These are phyloP conservation scores for Russula virescens DNA, from an alignment of 768 basidiomycete species.

Conservation along the genomic window DNA sequence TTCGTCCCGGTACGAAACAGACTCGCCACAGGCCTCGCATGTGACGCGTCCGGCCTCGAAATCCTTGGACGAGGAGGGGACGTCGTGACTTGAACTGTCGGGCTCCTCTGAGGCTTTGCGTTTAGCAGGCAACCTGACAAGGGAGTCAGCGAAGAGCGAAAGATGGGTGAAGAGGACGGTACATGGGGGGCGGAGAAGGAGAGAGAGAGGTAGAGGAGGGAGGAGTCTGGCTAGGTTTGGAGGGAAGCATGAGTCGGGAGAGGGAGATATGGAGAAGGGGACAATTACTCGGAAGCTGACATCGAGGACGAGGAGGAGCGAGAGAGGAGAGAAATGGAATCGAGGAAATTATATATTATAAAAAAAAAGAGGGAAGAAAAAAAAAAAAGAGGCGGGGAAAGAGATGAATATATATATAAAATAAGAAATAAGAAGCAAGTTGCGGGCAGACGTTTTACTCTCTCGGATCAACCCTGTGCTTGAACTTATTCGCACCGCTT, in stretches of 20 bases:
- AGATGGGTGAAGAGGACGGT: neutral
- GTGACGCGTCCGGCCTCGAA: slow-evolving; percentile 61
- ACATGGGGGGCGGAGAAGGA: slow-evolving; percentile 11
- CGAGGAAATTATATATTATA: slow-evolving; percentile 2
- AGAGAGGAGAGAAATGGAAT: neutral
- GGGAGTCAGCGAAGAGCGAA: neutral
- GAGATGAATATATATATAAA: no score
- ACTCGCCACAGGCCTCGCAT: slow-evolving; percentile 57
- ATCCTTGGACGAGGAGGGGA: slow-evolving; percentile 33
- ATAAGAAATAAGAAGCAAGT: no score
- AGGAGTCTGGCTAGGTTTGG: neutral
- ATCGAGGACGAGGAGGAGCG: neutral
- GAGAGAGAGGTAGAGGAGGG: neutral
- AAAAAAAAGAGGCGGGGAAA: no score
- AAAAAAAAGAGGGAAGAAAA: no score
- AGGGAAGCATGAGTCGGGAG: neutral
- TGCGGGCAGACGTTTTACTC: no score
- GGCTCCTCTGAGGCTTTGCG: slow-evolving; percentile 12
- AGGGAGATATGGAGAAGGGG: neutral
- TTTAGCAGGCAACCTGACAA: slow-evolving; percentile 7
- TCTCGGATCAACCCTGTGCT: no score
- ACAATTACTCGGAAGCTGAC: slow-evolving; percentile 16
- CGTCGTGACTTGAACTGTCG: neutral
- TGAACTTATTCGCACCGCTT: no score
- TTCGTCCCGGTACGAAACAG: slow-evolving; percentile 64